Evolutionary conservation across 2,329 filamentous ascomycete species (phyloP), one percentile per base, ranked within the genome.

Genomic region (Magnaporthiopsis incrustans): DNA sequence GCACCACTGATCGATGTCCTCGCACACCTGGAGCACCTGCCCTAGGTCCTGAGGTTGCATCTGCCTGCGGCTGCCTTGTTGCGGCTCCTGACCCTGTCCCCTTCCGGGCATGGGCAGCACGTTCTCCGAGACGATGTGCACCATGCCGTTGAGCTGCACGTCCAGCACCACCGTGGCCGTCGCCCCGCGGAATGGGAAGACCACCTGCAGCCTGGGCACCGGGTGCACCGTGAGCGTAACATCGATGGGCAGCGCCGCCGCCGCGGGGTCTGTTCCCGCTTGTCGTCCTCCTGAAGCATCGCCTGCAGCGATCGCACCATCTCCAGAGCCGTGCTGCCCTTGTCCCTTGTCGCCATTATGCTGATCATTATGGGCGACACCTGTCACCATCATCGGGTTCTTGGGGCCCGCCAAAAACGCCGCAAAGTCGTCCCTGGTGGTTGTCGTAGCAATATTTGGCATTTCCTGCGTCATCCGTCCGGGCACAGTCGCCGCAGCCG

Each of bases 111-210:
- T 50, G 63, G 50, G 27, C n/a, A 84, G 70, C 5, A 85, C 70
- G 67, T 89, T 88, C 68, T 89, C 84, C 30, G 83, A 80, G 3
- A 80, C 74, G 50, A 90, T 77, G 25, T 82, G 77, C 4, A 90
- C 79, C 18, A 82, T 77, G 5, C 83, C 88, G 64, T 88, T 86
- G 50, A 82, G 77, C 26, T 82, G 78, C 25, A 90, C 81, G 68
- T 85, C 84, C 15, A 90, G 69, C 32, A 79, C 80, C 30, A 89
- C 75, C 65, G 82, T 81, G 6, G 81, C 82, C 2, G 80, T 83
- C 22, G 73, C 27, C 4, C 30, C 67, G 50, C 73, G 73, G 69
- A 85, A 82, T 1, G 83, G 83, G 67, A 86, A 86, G 11, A 81
- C 78, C 8, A 86, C 75, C 63, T 82, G 77, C 22, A 86, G 72